Percentiles rank a stretch among this genome's conserved stretches.
Evolutionary conservation across 164 flowering plant species (phyloP).

Genomic region (Akebia trifoliata): DNA sequence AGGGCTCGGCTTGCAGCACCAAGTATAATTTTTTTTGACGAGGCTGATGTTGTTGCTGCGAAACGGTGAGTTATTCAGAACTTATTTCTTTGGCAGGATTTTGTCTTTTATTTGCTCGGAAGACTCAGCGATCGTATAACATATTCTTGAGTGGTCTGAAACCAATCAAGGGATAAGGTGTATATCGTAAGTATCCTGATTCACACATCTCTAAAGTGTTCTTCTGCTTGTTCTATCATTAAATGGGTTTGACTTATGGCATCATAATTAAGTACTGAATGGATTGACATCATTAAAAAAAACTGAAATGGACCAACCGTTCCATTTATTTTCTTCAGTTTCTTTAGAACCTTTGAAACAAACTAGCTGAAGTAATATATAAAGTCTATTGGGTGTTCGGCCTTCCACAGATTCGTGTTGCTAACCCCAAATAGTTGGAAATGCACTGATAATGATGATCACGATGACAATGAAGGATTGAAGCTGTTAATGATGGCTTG

Average conservation of each 20-base stretch:
- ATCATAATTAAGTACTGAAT: background rate
- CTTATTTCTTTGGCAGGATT: background rate
- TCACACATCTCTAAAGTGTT: background rate
- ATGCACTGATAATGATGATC: no score
- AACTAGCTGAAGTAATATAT: background rate
- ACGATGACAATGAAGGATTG: no score
- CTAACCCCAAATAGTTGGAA: no score
- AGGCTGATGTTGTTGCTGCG: conserved; percentile 79
- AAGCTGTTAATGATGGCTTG: no score
- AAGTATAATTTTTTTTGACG: conserved; percentile 93
- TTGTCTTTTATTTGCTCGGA: background rate
- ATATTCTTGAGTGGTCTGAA: no score
- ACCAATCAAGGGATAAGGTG: no score
- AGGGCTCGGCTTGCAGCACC: conserved; percentile 95
- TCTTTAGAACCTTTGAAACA: background rate
- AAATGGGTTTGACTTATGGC: background rate
- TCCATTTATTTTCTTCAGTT: no score
- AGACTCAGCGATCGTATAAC: background rate
- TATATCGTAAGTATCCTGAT: no score
- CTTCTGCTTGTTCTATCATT: no score
- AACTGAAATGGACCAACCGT: no score
- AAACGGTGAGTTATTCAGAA: conserved; percentile 49
- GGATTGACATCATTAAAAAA: background rate
- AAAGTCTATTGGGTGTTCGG: background rate
- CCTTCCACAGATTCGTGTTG: background rate